These are phyloP conservation scores for Phytophthora litchii DNA, from an alignment of 352 stramenopile genomes.

Conservation along the genomic window DNA sequence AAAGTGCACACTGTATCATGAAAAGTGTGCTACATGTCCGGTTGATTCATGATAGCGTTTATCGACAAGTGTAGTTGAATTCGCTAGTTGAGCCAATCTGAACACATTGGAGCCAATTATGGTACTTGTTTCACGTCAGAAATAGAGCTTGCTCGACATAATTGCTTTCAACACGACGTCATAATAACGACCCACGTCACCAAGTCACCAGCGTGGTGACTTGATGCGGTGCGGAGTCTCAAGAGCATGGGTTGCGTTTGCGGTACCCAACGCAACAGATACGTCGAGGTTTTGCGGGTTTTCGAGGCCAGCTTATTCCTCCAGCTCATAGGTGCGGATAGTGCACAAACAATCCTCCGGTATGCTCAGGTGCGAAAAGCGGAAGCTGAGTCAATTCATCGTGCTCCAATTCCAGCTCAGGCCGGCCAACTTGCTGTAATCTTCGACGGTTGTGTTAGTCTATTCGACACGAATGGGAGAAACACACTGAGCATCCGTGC, in stretches of 20 bases:
- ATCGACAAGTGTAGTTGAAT: too few species aligned
- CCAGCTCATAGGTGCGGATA: constrained; percentile 61
- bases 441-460: constrained; percentile 55
- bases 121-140: constrained; percentile 7
- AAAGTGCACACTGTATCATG: too few species aligned
- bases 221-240: constrained; percentile 23
- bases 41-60: too few species aligned
- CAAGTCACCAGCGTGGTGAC: background rate
- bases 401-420: constrained; percentile 25
- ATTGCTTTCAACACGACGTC: constrained; percentile 7
- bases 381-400: constrained; percentile 41
- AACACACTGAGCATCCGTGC: constrained; percentile 51
- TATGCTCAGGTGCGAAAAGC: constrained; percentile 54
- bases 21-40: too few species aligned
- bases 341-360: constrained; percentile 51
- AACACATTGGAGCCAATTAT: too few species aligned
- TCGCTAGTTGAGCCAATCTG: too few species aligned
- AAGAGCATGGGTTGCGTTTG: constrained; percentile 61
- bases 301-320: constrained; percentile 70
- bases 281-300: constrained; percentile 46
- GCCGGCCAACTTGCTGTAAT: constrained; percentile 51
- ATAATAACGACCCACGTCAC: background rate
- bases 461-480: constrained; percentile 50
- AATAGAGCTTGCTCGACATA: constrained; percentile 14
- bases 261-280: constrained; percentile 40